Percentiles rank a stretch among this genome's conserved stretches.
Evolutionary conservation across 148 eudicot genomes (phyloP).

Genomic region (Vaccinium myrtillus): DNA sequence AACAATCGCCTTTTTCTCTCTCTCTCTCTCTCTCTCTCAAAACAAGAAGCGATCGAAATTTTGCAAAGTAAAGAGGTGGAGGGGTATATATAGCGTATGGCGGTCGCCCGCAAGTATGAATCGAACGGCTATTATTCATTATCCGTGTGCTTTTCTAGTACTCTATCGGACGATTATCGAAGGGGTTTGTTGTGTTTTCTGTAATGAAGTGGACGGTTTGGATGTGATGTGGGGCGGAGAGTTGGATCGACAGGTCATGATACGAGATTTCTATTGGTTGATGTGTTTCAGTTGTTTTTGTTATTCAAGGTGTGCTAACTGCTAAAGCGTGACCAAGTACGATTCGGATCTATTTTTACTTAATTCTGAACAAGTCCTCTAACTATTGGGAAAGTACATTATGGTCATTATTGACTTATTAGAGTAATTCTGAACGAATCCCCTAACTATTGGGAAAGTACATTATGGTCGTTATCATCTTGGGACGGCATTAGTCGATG

Average conservation of each 20-base stretch:
- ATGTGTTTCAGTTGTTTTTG: neutral
- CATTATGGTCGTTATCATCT: neutral
- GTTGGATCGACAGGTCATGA: neutral
- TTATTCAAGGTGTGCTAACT: neutral
- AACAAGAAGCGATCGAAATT: neutral
- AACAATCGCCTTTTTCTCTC: neutral
- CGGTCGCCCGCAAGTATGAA: neutral
- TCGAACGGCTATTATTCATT: neutral
- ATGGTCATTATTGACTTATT: neutral
- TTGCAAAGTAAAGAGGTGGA: neutral
- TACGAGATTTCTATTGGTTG: neutral
- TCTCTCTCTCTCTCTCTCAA: neutral
- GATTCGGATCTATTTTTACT: neutral
- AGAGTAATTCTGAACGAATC: neutral
- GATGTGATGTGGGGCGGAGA: neutral
- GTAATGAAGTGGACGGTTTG: neutral
- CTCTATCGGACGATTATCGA: neutral
- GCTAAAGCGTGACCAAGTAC: neutral
- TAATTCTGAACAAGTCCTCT: neutral
- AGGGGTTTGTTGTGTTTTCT: neutral
- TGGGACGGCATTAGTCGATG: too few species aligned
- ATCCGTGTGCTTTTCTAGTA: slow-evolving; percentile 10
- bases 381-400: neutral
- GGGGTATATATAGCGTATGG: slow-evolving; percentile 8
- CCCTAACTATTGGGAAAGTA: neutral